Evolutionary conservation across 352 stramenopile genomes (phyloP).

Genomic region (Pythium brachiatum): DNA sequence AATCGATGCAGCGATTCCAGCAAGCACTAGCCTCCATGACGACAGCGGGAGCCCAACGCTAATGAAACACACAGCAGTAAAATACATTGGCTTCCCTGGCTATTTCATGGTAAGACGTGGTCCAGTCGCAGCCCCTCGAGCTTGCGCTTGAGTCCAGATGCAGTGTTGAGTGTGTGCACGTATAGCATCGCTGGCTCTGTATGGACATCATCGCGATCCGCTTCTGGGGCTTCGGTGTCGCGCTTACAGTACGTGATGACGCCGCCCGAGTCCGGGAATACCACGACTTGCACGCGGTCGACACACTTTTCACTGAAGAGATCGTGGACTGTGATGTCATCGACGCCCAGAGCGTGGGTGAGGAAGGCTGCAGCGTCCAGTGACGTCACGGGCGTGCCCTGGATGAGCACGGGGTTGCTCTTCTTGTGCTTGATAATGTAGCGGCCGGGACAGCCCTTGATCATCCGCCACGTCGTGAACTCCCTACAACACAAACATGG

Average conservation of each 20-base stretch:
- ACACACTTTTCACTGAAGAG: constrained; percentile 40
- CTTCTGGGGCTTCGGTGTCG: not conserved
- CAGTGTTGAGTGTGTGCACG: constrained; percentile 69
- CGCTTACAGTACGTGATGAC: constrained; percentile 72
- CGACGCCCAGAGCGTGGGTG: constrained; percentile 16
- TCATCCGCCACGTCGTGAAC: constrained; percentile 68
- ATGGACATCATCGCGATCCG: too few relatives aligned
- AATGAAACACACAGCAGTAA: not conserved
- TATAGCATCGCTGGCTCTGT: constrained; percentile 18
- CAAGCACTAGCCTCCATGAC: constrained; percentile 29
- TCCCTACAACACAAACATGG: constrained; percentile 32
- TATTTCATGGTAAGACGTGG: constrained; percentile 29
- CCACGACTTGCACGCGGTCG: constrained; percentile 52
- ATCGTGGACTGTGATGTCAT: constrained; percentile 29
- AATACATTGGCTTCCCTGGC: not conserved
- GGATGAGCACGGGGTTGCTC: constrained; percentile 32
- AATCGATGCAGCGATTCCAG: constrained; percentile 49
- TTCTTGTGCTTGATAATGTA: constrained; percentile 66
- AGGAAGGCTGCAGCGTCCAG: constrained; percentile 36
- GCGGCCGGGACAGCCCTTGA: constrained; percentile 58
- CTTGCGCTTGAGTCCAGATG: constrained; percentile 55
- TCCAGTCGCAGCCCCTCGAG: constrained; percentile 45
- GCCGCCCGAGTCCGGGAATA: constrained; percentile 51
- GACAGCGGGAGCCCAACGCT: not conserved
- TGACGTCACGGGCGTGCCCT: constrained; percentile 30